A percentile compares a stretch with the other conserved stretches of the same genome.
These are phyloP conservation scores for Microcera coccophila DNA, from an alignment of 2,329 filamentous ascomycete genomes.

Conservation along the genomic window DNA sequence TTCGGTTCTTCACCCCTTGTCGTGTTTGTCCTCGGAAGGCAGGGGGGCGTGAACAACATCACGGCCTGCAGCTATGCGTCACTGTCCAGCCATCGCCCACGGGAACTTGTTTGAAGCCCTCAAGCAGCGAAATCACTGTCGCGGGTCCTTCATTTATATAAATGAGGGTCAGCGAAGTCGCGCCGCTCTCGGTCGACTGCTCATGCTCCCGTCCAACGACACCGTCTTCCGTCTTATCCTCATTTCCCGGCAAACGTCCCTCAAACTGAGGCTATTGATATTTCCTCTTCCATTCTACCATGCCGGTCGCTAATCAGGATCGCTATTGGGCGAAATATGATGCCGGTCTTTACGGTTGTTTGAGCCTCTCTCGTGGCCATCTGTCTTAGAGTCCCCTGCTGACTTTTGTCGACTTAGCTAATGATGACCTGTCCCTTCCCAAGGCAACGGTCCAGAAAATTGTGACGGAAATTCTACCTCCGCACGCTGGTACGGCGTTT, in stretches of 20 bases:
- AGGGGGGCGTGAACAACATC: background rate
- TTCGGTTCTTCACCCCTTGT: background rate
- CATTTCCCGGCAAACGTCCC: no score
- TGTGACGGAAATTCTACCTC: conserved; percentile 85
- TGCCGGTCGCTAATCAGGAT: conserved; percentile 21
- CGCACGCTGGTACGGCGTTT: conserved; percentile 73
- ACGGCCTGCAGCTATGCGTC: background rate
- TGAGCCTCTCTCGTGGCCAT: conserved; percentile 4
- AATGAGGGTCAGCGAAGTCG: background rate
- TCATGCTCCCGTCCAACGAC: no score
- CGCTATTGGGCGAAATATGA: conserved; percentile 29
- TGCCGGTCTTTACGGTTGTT: conserved; percentile 14
- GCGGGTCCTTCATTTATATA: background rate
- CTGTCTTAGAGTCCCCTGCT: conserved; percentile 20
- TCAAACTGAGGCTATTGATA: no score
- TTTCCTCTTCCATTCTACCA: no score
- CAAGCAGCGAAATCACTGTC: background rate
- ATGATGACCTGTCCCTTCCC: conserved; percentile 61
- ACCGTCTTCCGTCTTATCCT: no score
- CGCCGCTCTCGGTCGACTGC: background rate
- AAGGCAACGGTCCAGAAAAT: conserved; percentile 78
- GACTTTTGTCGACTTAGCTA: conserved; percentile 43
- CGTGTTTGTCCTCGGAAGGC: background rate
- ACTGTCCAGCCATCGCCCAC: background rate
- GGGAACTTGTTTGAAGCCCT: background rate